Evolutionary conservation across 148 eudicot species (phyloP).

Genomic region (Arctostaphylos glauca): DNA sequence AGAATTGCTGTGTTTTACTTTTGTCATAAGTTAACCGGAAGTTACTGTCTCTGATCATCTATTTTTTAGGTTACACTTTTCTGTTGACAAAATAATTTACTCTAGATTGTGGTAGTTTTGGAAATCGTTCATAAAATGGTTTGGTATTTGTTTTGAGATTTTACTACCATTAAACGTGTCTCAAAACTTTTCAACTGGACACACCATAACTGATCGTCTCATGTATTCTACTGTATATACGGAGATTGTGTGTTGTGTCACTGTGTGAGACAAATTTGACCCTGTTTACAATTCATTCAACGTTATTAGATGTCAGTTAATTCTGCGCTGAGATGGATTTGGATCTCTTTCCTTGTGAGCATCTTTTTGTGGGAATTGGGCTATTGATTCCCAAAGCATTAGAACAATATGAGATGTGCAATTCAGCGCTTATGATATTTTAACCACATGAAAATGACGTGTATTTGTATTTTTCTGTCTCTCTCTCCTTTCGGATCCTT

Average conservation of each 20-base stretch:
- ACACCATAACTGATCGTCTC: not conserved
- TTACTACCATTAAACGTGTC: not conserved
- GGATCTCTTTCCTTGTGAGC: not conserved
- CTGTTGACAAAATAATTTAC: not conserved
- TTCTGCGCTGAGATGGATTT: not conserved
- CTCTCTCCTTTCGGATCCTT: not conserved
- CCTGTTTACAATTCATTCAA: not conserved
- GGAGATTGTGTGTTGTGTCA: not conserved
- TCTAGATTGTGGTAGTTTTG: not conserved
- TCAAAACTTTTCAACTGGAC: not conserved
- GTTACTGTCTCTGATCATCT: not conserved
- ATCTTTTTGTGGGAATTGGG: not conserved
- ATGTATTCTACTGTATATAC: not conserved
- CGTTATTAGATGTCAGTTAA: not conserved
- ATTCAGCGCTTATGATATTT: not conserved
- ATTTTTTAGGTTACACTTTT: not conserved
- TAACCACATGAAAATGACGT: not conserved
- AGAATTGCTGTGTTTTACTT: not conserved
- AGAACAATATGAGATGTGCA: not conserved
- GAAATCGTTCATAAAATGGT: not conserved
- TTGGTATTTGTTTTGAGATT: not conserved
- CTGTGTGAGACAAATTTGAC: not conserved
- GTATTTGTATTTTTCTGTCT: not conserved
- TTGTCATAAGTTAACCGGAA: not conserved
- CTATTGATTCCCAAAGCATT: not conserved